phyloP scores from a whole-genome alignment of 768 basidiomycete species.

The Macrocybe gigantea region DNA sequence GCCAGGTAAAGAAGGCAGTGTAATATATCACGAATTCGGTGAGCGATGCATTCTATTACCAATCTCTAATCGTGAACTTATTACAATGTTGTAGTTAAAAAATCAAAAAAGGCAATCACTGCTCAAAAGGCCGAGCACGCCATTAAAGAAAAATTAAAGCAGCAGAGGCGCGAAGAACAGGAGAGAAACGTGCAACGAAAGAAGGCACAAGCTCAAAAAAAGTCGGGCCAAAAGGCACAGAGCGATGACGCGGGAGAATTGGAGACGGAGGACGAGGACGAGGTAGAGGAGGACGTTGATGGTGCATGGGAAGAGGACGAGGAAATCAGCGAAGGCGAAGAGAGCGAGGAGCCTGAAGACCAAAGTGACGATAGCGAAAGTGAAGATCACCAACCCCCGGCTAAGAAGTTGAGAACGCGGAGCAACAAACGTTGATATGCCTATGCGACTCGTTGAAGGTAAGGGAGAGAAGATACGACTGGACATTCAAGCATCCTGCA shows the following conservation, averaged over 20 bases:
- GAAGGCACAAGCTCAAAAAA: conserved; percentile 33
- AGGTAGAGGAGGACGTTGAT: conserved; percentile 27
- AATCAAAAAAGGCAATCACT: conserved; percentile 70
- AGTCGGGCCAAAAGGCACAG: conserved; percentile 15
- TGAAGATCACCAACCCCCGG: conserved; percentile 35
- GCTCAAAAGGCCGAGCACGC: conserved; percentile 69
- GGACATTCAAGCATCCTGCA: no score
- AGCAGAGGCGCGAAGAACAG: conserved; percentile 82
- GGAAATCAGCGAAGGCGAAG: conserved; percentile 54
- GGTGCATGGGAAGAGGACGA: conserved; percentile 54
- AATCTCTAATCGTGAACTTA: conserved; percentile 1
- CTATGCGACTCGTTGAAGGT: no score
- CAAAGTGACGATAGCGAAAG: conserved; percentile 34
- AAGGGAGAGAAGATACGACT: no score
- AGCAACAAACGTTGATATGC: conserved; percentile 24
- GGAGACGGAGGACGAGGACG: conserved; percentile 14
- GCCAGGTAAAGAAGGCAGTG: conserved; percentile 88
- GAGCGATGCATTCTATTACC: conserved; percentile 21
- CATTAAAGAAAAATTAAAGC: conserved; percentile 68
- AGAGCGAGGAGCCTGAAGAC: conserved; percentile 32
- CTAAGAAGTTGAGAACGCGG: conserved; percentile 50
- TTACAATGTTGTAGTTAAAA: conserved; percentile 63
- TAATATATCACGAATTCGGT: conserved; percentile 95
- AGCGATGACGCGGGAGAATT: conserved; percentile 7
- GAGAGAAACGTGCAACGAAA: conserved; percentile 88